A percentile compares a stretch with the other conserved stretches of the same genome.
These are phyloP conservation scores for Potentilla sterilis DNA, from an alignment of 306 rosid genomes.

Conservation along the genomic window DNA sequence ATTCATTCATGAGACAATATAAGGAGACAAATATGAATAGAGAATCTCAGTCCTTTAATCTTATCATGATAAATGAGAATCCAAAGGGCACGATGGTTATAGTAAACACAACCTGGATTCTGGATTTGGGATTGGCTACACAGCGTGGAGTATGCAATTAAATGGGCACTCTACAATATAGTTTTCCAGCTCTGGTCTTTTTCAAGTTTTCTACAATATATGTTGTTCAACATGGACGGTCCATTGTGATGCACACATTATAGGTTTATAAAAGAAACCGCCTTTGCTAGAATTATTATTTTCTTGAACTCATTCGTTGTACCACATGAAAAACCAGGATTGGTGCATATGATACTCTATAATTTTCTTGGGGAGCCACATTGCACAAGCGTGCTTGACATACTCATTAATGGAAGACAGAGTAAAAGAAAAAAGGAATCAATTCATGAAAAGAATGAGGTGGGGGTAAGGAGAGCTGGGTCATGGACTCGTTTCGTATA, in stretches of 20 bases:
- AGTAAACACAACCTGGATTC: not conserved
- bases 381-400: conserved; percentile 17
- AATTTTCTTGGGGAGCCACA: not conserved
- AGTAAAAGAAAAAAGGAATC: not conserved
- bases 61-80: not conserved
- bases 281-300: not conserved
- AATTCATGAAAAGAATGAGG: not conserved
- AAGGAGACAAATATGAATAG: too few species aligned
- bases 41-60: too few species aligned
- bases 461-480: not conserved
- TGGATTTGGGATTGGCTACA: not conserved
- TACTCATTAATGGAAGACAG: not conserved
- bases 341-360: not conserved
- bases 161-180: too few species aligned
- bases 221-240: not conserved
- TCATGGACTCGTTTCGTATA: not conserved
- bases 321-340: not conserved
- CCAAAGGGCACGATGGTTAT: not conserved
- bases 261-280: too few species aligned
- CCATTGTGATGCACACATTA: too few species aligned
- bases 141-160: not conserved
- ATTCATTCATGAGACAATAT: too few species aligned
- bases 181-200: not conserved
- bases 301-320: not conserved
- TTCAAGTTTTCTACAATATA: not conserved